Conservation (phyloP, 164 flowering plant genomes). For the Annona cherimola region DNA sequence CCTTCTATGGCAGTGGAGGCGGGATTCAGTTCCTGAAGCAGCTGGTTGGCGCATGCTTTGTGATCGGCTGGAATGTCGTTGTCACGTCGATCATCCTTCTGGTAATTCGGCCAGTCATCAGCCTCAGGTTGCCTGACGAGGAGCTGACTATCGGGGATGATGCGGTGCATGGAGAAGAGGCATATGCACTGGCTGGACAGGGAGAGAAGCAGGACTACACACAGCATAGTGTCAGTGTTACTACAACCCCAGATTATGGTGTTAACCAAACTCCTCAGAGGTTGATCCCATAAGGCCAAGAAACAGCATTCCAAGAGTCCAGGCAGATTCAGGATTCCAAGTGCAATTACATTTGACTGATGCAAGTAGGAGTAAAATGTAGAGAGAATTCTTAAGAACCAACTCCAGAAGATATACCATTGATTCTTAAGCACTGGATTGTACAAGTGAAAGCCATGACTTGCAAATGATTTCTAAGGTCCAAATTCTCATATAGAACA, state of each 20-base stretch:
- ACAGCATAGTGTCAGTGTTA: not conserved
- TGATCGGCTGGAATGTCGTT: constrained; percentile 19
- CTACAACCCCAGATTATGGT: not conserved
- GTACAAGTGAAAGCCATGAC: not conserved
- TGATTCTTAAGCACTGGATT: not conserved
- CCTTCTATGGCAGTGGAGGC: constrained; percentile 17
- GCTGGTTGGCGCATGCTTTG: constrained; percentile 17
- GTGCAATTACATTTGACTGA: not conserved
- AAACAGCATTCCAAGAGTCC: not conserved
- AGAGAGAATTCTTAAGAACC: not conserved
- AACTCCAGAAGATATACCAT: not conserved
- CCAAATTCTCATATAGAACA: too few relatives aligned
- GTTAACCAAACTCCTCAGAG: not conserved
- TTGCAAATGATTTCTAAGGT: too few relatives aligned
- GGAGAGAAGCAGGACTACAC: constrained; percentile 13
- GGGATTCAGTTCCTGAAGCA: constrained; percentile 20
- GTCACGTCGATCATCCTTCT: constrained; percentile 21
- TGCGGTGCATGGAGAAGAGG: constrained; percentile 37
- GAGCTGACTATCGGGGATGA: constrained; percentile 28
- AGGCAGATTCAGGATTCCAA: not conserved
- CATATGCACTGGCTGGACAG: constrained; percentile 25
- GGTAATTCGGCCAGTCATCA: constrained; percentile 14
- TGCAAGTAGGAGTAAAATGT: not conserved
- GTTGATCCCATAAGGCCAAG: not conserved
- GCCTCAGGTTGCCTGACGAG: constrained; percentile 24